These are phyloP conservation scores for Eimeria sp. DNA, from an alignment of 169 alveolate species.

Conservation along the genomic window DNA sequence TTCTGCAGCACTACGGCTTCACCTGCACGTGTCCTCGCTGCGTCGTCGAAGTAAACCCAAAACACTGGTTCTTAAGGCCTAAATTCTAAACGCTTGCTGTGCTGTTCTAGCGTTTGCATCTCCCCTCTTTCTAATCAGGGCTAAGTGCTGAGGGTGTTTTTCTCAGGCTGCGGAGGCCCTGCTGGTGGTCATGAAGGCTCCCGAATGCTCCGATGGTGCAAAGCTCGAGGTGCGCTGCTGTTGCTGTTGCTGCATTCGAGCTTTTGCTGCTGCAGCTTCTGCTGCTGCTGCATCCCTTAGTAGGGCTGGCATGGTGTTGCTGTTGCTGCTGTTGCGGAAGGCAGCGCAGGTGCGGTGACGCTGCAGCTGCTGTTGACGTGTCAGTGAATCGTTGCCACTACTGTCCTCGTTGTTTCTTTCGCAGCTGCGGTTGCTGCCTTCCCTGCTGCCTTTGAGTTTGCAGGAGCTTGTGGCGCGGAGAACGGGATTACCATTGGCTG, in stretches of 20 bases:
- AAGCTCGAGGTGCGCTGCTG: constrained; percentile 24
- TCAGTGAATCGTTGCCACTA: background rate
- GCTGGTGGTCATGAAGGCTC: constrained; percentile 55
- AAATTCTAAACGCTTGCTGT: background rate
- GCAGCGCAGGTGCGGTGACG: background rate
- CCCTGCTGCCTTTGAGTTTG: background rate
- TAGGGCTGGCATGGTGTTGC: background rate
- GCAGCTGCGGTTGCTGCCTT: background rate
- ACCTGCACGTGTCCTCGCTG: constrained; percentile 75
- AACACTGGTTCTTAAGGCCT: background rate
- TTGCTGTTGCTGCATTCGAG: background rate
- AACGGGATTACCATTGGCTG: constrained; percentile 31
- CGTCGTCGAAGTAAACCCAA: constrained; percentile 59
- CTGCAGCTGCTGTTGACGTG: background rate
- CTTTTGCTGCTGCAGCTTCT: background rate
- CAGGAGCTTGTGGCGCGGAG: constrained; percentile 70
- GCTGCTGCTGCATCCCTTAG: background rate
- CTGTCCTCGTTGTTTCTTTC: background rate
- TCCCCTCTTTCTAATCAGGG: background rate
- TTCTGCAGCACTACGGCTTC: constrained; percentile 72
- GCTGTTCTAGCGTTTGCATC: background rate
- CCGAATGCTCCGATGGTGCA: constrained; percentile 19
- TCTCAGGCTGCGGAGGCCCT: constrained; percentile 62
- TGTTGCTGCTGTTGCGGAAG: background rate
- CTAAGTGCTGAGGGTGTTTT: background rate